Conservation (phyloP, 2,329 filamentous ascomycete species). For the Penicillium paneum region DNA sequence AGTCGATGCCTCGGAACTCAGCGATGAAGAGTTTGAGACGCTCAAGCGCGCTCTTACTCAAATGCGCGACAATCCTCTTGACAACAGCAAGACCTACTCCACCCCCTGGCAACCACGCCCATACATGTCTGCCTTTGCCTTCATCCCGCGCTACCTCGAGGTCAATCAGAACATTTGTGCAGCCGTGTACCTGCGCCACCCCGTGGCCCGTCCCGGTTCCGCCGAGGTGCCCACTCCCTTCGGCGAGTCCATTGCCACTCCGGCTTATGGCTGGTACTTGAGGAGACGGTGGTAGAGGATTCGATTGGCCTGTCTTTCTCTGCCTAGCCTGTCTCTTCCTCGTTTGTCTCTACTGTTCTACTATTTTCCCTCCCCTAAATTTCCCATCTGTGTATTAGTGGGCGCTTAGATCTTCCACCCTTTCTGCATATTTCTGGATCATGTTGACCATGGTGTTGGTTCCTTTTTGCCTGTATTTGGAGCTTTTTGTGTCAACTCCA, state of each 20-base stretch:
- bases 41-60: slow-evolving; percentile 58
- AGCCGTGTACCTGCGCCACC: slow-evolving; percentile 91
- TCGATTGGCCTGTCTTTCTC: slow-evolving; percentile 7
- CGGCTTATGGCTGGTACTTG: slow-evolving; percentile 94
- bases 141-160: slow-evolving; percentile 92
- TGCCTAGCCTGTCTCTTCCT: slow-evolving; percentile 10
- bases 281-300: slow-evolving; percentile 61
- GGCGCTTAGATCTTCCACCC: slow-evolving; percentile 25
- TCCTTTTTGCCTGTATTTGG: slow-evolving; percentile 22
- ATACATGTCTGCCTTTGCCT: slow-evolving; percentile 89
- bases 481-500: slow-evolving; percentile 5
- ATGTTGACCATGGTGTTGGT: slow-evolving; percentile 29
- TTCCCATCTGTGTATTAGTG: slow-evolving; percentile 37
- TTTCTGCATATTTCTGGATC: slow-evolving; percentile 24
- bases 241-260: slow-evolving; percentile 63
- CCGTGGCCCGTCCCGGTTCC: slow-evolving; percentile 76
- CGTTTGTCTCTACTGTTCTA: slow-evolving; percentile 21
- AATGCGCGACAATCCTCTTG: slow-evolving; percentile 71
- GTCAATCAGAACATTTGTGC: slow-evolving; percentile 97
- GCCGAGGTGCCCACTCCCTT: slow-evolving; percentile 87
- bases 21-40: slow-evolving; percentile 47
- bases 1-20: slow-evolving; percentile 47
- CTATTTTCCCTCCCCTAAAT: slow-evolving; percentile 1
- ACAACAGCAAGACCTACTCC: slow-evolving; percentile 75
- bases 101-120: slow-evolving; percentile 86